Conservation (phyloP, 2,329 filamentous ascomycete genomes). For the Lecanosticta acicola region DNA sequence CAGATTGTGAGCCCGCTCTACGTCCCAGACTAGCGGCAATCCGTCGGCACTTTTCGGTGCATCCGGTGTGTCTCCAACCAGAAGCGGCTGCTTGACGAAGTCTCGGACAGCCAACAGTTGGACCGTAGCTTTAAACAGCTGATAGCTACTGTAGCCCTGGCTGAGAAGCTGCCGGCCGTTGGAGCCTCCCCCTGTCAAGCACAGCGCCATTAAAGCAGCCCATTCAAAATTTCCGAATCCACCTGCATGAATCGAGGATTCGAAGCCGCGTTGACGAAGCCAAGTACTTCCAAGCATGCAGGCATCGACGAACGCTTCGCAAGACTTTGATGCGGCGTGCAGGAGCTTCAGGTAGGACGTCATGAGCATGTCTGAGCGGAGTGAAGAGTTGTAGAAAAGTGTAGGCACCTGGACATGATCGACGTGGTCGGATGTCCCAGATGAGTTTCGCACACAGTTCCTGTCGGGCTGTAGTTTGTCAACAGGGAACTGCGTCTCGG, state of each 20-base stretch:
- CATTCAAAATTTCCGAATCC: constrained; percentile 95
- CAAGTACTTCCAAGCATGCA: constrained; percentile 82
- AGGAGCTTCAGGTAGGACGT: constrained; percentile 70
- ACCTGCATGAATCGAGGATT: constrained; percentile 61
- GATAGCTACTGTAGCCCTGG: constrained; percentile 77
- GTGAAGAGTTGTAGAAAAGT: constrained; percentile 81
- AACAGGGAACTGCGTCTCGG: constrained; percentile 62
- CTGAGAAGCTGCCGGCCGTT: constrained; percentile 69
- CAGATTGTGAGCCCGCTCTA: constrained; percentile 67
- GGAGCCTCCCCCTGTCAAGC: constrained; percentile 71
- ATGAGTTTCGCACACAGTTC: constrained; percentile 58
- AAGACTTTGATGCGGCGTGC: constrained; percentile 62
- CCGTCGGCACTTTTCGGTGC: constrained; percentile 37
- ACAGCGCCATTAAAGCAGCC: constrained; percentile 70
- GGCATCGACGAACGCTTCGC: constrained; percentile 70
- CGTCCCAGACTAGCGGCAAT: constrained; percentile 73
- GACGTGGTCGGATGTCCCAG: not conserved
- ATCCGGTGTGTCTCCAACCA: constrained; percentile 40
- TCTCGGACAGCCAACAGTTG: constrained; percentile 76
- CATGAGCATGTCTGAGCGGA: constrained; percentile 71
- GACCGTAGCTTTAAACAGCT: constrained; percentile 90
- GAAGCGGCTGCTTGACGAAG: constrained; percentile 56
- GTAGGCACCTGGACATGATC: constrained; percentile 48
- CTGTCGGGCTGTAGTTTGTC: constrained; percentile 65
- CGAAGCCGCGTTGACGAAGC: constrained; percentile 82